Base-by-base conservation (phyloP, 208 protist species). In the Wallacemonas sp. region DNA sequence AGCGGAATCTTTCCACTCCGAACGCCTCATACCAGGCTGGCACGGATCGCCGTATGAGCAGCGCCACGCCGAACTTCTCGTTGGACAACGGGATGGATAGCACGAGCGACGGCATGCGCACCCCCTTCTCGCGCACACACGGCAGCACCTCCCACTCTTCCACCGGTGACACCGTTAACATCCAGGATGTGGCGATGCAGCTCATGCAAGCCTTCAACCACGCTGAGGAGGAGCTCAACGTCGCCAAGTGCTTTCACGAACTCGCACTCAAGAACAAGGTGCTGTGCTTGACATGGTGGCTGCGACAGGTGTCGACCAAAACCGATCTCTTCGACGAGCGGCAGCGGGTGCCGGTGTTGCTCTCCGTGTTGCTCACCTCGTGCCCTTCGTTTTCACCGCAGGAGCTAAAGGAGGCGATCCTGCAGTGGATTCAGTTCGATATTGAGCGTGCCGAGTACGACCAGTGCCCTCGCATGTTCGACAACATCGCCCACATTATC, bases 371-470 rank as follows among this genome's bases (percentile, higher is more conserved):
- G 31, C 75, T 94, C 26, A 49, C 66, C 19, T 73, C 59, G n/a
- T 80, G 70, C 55, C 71, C 70, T 2, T 68, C 64, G 0, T 69
- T 78, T 46, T 67, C 63, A 28, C 49, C 70, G n/a, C 70, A 71
- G 61, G 79, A 80, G 53, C 19, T 95, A 19, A 78, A 79, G 27
- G 62, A 79, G 5, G 77, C 77, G 2, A 66, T 90, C 1, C 55
- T 92, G 14, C 85, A 95, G 79, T 95, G 88, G 88, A 55, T 91
- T 3, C 80, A 80, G 38, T 95, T 90, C 71, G 88, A 95, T 66
- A 70, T 90, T 39, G 85, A 94, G 69, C 81, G 85, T 49, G 73
- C 64, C 4, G 65, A 87, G 64, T 94, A 89, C 72, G 80, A 84
- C 53, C 59, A 84, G 39, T 94, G 82, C 53, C 88, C 88, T 2